Base-by-base conservation (phyloP, 2,329 filamentous ascomycete genomes). In the Scortechinia acanthostroma region DNA sequence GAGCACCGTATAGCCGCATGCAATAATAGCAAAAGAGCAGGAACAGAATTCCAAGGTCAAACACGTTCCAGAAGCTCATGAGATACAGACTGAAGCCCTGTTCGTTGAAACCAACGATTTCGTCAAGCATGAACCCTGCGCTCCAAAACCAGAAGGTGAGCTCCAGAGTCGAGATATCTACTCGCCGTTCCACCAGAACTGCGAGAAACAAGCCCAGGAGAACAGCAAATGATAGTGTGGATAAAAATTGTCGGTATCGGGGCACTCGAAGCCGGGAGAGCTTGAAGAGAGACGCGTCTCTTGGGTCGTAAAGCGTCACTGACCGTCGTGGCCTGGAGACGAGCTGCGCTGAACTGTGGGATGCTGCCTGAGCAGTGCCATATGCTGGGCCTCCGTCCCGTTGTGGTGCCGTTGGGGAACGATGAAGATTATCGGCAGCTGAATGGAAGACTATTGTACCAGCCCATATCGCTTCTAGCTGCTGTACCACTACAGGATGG, bases 131-230 rank as follows among this genome's bases (percentile, higher is more conserved):
- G 63, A 94, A 96, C 1, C 91, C 91, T 21, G 89, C 88, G 58
- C 89, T 95, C 91, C 91, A 97, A 62, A 96, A 88, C 91, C 91
- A 97, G 64, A 97, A 96, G 13, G 95, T 62, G 15, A 96, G 70
- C 61, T 97, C 91, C 6, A 96, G 69, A 0, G 78, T 77, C 1
- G 89, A 95, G 55, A 97, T 95, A 44, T 83, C 76, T 45, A 83
- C 75, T 2, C 88, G 91, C 48, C 88, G 78, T 57, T 87, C 71
- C 10, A 77, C 69, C 3, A 96, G 74, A 6, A 97, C 90, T 6
- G 89, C 85, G 16, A 96, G 69, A 60, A 95, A 96, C 10, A 96
- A 73, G 14, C 80, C 84, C 30, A 96, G 83, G 58, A 97, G 73
- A 42, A 95, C 79, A 19, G 87, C 88, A 46, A 95, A 83, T 2